Base-by-base conservation (phyloP, 2,329 filamentous ascomycete genomes). In the Pseudogymnoascus sp. region DNA sequence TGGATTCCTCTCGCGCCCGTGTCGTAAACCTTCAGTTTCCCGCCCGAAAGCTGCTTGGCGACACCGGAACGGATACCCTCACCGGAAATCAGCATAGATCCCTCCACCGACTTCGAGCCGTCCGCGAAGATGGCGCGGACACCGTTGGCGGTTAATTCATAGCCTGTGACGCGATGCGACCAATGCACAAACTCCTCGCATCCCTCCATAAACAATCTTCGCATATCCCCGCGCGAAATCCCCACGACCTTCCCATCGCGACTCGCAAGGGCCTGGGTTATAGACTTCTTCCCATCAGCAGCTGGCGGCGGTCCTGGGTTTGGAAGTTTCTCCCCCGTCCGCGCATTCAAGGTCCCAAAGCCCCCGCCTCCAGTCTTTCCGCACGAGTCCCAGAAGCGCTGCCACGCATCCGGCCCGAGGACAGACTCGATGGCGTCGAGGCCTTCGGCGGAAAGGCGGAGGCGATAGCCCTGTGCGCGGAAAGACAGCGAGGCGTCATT, bases 1-100 rank as follows among this genome's bases (percentile, higher is more conserved):
- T 89, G 86, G 23, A 89, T 87, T 1, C 85, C 85, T 60, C 85
- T 74, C 0, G 85, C 82, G 2, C 85, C 85, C 0, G 84, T 84
- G 68, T 89, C 86, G 70, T 82, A 88, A 4, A 85, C 81, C 71
- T 86, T 87, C 54, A 88, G 71, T 60, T 75, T 80, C 1, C 83
- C 85, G 3, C 76, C 75, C 0, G 83, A 85, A 3, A 88, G 75
- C 73, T 89, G 85, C 68, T 79, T 81, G 0, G 85, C 84, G 11
- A 88, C 78, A 61, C 78, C 78, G 7, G 85, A 87, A 69, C 84
- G 82, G 43, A 88, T 81, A 10, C 86, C 86, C 60, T 89, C 86
- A 3, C 85, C 86, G 2, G 79, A 85, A 8, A 88, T 71, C 8
- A 88, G 75, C 78, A 88, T 76, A 0, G 79, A 78, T 1, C 85